Percentiles rank a stretch among this genome's conserved stretches.
Conservation (phyloP, 2,329 filamentous ascomycete genomes). For the Arthrocladium fulminans region DNA sequence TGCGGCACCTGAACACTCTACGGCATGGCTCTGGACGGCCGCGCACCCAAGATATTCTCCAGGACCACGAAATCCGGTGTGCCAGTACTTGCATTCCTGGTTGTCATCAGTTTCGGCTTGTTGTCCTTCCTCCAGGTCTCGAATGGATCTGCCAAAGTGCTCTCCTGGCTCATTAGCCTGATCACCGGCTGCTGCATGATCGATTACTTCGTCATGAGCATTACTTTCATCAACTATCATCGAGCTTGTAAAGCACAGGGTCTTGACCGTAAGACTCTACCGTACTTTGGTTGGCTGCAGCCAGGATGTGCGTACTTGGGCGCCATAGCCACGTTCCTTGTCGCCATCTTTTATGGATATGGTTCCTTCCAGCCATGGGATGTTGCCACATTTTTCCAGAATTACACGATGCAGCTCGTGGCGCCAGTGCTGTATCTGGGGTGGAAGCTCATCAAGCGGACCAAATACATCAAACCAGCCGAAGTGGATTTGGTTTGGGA, state of each 20-base stretch:
- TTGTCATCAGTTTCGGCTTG: slow-evolving; percentile 53
- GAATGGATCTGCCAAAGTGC: slow-evolving; percentile 47
- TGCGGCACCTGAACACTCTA: background rate
- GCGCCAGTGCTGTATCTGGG: slow-evolving; percentile 11
- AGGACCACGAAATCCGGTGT: slow-evolving; percentile 63
- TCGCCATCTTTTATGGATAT: background rate
- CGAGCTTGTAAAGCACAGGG: slow-evolving; percentile 43
- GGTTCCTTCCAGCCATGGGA: background rate
- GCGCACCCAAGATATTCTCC: slow-evolving; percentile 62
- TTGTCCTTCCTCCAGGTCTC: slow-evolving; percentile 61
- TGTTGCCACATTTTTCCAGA: background rate
- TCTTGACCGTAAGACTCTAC: slow-evolving; percentile 45
- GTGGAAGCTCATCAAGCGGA: slow-evolving; percentile 26
- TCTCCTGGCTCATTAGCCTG: slow-evolving; percentile 57
- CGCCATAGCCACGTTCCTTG: background rate
- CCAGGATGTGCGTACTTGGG: slow-evolving; percentile 43
- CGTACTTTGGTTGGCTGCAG: slow-evolving; percentile 51
- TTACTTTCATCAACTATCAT: slow-evolving; percentile 47
- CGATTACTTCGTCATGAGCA: slow-evolving; percentile 46
- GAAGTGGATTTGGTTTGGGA: slow-evolving; percentile 54
- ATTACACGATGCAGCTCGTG: slow-evolving; percentile 2
- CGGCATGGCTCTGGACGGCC: slow-evolving; percentile 40
- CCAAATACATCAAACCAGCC: slow-evolving; percentile 31
- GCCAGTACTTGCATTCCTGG: slow-evolving; percentile 54
- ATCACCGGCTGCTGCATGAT: slow-evolving; percentile 55